Evolutionary conservation across 83 land plant genomes (phyloP).

Genomic region (Diphasiastrum complanatum): DNA sequence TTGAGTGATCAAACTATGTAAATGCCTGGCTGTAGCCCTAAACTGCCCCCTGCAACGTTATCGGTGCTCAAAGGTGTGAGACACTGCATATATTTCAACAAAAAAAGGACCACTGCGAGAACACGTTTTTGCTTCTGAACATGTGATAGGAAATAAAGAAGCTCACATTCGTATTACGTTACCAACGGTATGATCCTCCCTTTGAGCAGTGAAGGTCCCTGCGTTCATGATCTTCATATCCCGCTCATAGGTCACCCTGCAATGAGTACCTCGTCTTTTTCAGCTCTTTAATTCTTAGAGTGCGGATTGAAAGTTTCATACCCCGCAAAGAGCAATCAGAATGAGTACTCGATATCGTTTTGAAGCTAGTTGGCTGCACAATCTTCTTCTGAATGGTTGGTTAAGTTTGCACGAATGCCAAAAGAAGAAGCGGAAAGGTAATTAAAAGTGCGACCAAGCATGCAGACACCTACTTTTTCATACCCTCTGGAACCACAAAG

Average conservation of each 20-base stretch:
- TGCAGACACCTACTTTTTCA: constrained; percentile 47
- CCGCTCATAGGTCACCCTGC: constrained; percentile 81
- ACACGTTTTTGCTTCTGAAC: too few relatives aligned
- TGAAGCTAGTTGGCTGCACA: too few relatives aligned
- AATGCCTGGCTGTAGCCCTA: too few relatives aligned
- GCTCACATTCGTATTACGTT: constrained; percentile 86
- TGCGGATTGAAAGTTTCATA: not conserved
- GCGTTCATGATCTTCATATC: constrained; percentile 96
- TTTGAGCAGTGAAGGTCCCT: constrained; percentile 78
- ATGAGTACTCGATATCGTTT: not conserved
- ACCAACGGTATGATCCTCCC: constrained; percentile 94
- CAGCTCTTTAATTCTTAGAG: not conserved
- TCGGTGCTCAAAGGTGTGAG: too few relatives aligned
- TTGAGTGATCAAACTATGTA: too few relatives aligned
- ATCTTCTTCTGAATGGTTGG: too few relatives aligned
- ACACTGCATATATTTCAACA: too few relatives aligned
- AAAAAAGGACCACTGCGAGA: too few relatives aligned
- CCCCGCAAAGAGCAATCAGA: not conserved
- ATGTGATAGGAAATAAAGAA: too few relatives aligned
- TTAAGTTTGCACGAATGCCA: too few relatives aligned
- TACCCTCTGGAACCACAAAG: constrained; percentile 96
- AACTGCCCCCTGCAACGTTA: too few relatives aligned
- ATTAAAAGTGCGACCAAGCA: not conserved
- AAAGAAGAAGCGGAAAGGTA: not conserved
- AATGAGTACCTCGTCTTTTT: not conserved